phyloP scores from a whole-genome alignment of 2,329 filamentous ascomycete genomes.

The Sarocladiaceae sp. region DNA sequence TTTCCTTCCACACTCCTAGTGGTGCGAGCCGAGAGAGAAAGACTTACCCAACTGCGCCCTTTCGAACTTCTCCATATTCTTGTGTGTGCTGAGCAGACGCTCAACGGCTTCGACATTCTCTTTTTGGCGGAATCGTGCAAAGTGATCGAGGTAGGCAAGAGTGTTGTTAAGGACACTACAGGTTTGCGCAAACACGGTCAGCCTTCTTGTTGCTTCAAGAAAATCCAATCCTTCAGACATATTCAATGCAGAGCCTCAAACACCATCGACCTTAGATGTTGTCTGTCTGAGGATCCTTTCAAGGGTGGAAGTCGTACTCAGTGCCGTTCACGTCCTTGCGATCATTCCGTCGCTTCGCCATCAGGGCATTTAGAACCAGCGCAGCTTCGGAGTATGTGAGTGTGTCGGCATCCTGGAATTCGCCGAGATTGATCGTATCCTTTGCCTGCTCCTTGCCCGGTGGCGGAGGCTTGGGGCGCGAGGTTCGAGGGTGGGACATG shows the following conservation, averaged over 20 bases:
- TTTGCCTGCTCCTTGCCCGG: slow-evolving; percentile 86
- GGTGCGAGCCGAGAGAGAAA: too few species aligned
- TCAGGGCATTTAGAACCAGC: slow-evolving; percentile 85
- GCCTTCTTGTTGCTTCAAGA: neutral
- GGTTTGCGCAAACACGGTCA: slow-evolving; percentile 8
- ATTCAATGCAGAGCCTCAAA: too few species aligned
- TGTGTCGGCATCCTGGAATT: slow-evolving; percentile 88
- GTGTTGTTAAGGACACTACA: slow-evolving; percentile 77
- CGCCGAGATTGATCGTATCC: slow-evolving; percentile 77
- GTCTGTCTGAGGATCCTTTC: neutral
- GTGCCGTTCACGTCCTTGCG: slow-evolving; percentile 81
- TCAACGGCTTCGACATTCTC: slow-evolving; percentile 95
- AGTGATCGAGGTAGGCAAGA: slow-evolving; percentile 87
- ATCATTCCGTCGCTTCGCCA: slow-evolving; percentile 73
- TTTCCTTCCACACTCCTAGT: too few species aligned
- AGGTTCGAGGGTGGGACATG: slow-evolving; percentile 40
- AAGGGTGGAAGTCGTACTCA: slow-evolving; percentile 53
- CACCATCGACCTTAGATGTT: too few species aligned
- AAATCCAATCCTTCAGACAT: too few species aligned
- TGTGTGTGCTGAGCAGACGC: slow-evolving; percentile 73
- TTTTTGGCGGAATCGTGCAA: slow-evolving; percentile 92
- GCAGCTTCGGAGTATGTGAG: slow-evolving; percentile 89
- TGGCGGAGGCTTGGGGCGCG: slow-evolving; percentile 63
- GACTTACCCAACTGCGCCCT: slow-evolving; percentile 79
- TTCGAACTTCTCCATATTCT: slow-evolving; percentile 85